A percentile compares a stretch with the other conserved stretches of the same genome.
Evolutionary conservation across 2,329 filamentous ascomycete species (phyloP).

Genomic region (Parastagonospora avenae): DNA sequence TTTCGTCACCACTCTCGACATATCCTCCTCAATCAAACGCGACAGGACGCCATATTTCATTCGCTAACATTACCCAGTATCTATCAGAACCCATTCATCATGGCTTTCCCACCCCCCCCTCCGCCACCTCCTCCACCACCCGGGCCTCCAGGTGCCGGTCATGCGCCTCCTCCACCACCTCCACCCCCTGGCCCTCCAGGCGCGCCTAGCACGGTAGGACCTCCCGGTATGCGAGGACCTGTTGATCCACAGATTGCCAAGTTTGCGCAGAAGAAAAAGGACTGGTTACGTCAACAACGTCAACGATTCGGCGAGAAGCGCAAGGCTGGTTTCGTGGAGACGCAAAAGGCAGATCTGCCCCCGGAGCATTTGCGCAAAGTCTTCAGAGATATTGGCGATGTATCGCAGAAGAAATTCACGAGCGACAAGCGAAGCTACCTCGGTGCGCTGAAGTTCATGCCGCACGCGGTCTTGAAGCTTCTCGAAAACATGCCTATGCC

Average conservation of each 20-base stretch:
- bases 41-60: not conserved
- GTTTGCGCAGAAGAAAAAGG: conserved; percentile 98
- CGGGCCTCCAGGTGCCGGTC: conserved; percentile 30
- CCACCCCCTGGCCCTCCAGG: conserved; percentile 54
- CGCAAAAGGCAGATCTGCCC: conserved; percentile 98
- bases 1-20: not conserved
- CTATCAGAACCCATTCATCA: conserved; percentile 10
- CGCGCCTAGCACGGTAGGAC: conserved; percentile 55
- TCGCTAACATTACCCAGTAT: not conserved
- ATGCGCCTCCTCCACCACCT: conserved; percentile 63
- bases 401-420: conserved; percentile 99
- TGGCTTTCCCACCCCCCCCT: conserved; percentile 36
- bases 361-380: conserved; percentile 98
- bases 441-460: conserved; percentile 98
- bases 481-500: conserved; percentile 99
- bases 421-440: conserved; percentile 98
- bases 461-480: conserved; percentile 94
- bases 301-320: conserved; percentile 97
- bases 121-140: conserved; percentile 50
- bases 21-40: not conserved
- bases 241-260: conserved; percentile 87
- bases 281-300: conserved; percentile 91
- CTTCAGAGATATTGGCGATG: conserved; percentile 97
- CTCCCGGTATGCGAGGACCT: conserved; percentile 75
- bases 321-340: conserved; percentile 95